These are phyloP conservation scores for Harrya chromipes DNA, from an alignment of 768 basidiomycete species.

Conservation along the genomic window DNA sequence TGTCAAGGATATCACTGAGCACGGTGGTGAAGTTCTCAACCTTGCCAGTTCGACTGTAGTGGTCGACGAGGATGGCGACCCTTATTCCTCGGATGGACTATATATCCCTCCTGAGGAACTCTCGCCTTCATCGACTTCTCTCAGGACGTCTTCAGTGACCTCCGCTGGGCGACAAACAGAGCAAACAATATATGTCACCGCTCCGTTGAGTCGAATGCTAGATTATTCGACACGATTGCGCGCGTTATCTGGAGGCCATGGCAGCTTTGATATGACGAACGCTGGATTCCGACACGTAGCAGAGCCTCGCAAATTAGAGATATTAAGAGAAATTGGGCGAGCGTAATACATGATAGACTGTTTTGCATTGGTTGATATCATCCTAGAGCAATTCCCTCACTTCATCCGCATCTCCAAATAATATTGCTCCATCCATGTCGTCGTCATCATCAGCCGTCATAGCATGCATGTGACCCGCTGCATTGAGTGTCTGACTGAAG, in stretches of 20 bases:
- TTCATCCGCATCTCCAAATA: slow-evolving; percentile 86
- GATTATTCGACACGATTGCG: slow-evolving; percentile 78
- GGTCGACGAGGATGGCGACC: slow-evolving; percentile 35
- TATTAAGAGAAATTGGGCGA: slow-evolving; percentile 75
- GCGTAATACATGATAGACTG: slow-evolving; percentile 37
- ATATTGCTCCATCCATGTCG: slow-evolving; percentile 66
- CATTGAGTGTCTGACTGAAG: slow-evolving; percentile 70
- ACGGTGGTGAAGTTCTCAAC: slow-evolving; percentile 75
- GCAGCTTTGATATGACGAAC: slow-evolving; percentile 71
- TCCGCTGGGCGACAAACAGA: slow-evolving; percentile 42
- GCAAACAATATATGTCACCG: slow-evolving; percentile 67
- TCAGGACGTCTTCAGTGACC: slow-evolving; percentile 24
- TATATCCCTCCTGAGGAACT: slow-evolving; percentile 76
- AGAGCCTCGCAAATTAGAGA: slow-evolving; percentile 60
- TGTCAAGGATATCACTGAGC: slow-evolving; percentile 81
- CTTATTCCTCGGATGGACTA: slow-evolving; percentile 58
- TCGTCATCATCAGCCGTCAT: slow-evolving; percentile 70
- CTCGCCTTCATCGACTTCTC: slow-evolving; percentile 61
- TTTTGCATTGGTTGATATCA: slow-evolving; percentile 7
- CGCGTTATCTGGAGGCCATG: slow-evolving; percentile 79
- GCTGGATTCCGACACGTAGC: slow-evolving; percentile 76
- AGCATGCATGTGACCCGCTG: slow-evolving; percentile 52
- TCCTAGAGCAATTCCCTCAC: slow-evolving; percentile 49
- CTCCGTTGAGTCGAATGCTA: slow-evolving; percentile 78
- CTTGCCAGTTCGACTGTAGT: slow-evolving; percentile 42